Conservation (phyloP, 2,329 filamentous ascomycete genomes). For the Xenoacremonium recifei region DNA sequence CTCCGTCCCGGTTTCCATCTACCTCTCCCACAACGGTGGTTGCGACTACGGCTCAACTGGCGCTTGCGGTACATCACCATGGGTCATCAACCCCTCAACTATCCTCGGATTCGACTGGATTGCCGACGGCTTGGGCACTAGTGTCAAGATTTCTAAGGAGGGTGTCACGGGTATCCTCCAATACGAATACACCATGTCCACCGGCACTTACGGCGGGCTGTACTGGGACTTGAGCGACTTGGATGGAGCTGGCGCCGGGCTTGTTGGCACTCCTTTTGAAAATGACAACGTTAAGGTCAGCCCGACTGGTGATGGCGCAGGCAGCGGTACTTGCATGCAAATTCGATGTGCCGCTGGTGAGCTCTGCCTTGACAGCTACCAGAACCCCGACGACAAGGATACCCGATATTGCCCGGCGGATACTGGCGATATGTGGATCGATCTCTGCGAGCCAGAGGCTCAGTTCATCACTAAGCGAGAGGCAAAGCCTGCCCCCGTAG, state of each 20-base stretch:
- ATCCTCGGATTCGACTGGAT: slow-evolving; percentile 1
- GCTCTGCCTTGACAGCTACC: slow-evolving; percentile 1
- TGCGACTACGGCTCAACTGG: not conserved
- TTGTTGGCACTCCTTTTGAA: not conserved
- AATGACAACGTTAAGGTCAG: slow-evolving; percentile 1
- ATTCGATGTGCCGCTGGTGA: not conserved
- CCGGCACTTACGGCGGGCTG: not conserved
- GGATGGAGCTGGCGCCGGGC: not conserved
- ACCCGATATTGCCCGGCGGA: not conserved
- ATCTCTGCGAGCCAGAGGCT: not conserved
- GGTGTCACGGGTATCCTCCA: not conserved
- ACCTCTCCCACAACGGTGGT: not conserved
- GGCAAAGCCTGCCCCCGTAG: not conserved
- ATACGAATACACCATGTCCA: not conserved
- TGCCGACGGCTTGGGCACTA: not conserved
- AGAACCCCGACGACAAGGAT: not conserved
- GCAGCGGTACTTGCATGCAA: not conserved
- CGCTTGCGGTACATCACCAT: not conserved
- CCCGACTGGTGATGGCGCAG: not conserved
- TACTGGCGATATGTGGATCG: slow-evolving; percentile 2
- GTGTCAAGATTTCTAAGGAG: not conserved
- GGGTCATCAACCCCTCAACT: not conserved
- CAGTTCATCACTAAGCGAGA: not conserved
- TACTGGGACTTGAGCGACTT: slow-evolving; percentile 1
- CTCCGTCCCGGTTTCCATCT: not conserved